Conservation (phyloP, 2,329 filamentous ascomycete genomes). For the Fusarium dimerum region DNA sequence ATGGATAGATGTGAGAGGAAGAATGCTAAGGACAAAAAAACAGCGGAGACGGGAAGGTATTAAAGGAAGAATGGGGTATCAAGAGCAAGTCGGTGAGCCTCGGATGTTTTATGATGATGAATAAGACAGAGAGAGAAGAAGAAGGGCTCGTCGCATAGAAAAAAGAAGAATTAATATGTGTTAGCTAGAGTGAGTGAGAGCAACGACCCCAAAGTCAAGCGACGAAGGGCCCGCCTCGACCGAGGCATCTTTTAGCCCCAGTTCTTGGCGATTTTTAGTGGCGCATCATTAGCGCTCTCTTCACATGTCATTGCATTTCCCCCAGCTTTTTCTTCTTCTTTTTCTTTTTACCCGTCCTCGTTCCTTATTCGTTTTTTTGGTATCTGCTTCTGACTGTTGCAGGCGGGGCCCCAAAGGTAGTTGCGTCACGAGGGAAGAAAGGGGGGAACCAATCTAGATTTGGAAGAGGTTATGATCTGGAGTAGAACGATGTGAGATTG, state of each 20-base stretch:
- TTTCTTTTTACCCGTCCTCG: no score
- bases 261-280: constrained; percentile 25
- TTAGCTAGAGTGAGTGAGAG: constrained; percentile 1
- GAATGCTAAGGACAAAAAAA: neutral
- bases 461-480: neutral
- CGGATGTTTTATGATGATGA: neutral
- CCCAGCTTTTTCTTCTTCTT: constrained; percentile 21
- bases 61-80: neutral
- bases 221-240: constrained; percentile 28
- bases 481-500: neutral
- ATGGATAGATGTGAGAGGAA: neutral
- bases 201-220: neutral
- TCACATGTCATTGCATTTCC: constrained; percentile 32
- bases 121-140: neutral
- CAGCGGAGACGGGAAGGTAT: neutral
- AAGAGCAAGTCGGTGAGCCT: neutral
- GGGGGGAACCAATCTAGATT: neutral
- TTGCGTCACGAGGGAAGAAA: constrained; percentile 22
- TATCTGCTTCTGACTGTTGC: no score
- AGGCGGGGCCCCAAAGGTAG: constrained; percentile 13
- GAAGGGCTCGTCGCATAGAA: constrained; percentile 11
- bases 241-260: constrained; percentile 35
- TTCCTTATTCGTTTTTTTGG: no score
- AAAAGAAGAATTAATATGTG: constrained; percentile 6
- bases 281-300: constrained; percentile 25